These are phyloP conservation scores for Fonsecaea pedrosoi DNA, from an alignment of 2,329 filamentous ascomycete species.

Conservation along the genomic window DNA sequence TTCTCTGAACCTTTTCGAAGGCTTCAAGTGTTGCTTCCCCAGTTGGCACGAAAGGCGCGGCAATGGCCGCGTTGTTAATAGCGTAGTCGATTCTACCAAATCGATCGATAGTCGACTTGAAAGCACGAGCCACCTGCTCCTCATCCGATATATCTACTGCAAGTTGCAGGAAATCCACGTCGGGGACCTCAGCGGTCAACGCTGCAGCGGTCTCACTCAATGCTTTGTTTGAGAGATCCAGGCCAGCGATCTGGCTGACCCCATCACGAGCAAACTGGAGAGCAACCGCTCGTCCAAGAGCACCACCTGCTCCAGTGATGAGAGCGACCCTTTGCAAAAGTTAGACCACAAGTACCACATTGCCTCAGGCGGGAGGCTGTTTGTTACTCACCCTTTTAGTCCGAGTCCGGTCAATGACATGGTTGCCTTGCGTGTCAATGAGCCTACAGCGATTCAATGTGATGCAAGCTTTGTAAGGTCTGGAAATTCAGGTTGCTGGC, in stretches of 20 bases:
- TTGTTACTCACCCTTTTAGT: neutral
- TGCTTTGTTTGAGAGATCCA: slow-evolving; percentile 14
- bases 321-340: slow-evolving; percentile 46
- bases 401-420: slow-evolving; percentile 15
- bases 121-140: slow-evolving; percentile 7
- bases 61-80: slow-evolving; percentile 63
- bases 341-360: neutral
- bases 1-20: slow-evolving; percentile 61
- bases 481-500: neutral
- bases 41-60: slow-evolving; percentile 52
- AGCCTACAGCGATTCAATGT: neutral
- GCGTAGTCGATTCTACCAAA: slow-evolving; percentile 62
- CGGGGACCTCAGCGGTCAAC: slow-evolving; percentile 6
- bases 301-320: slow-evolving; percentile 56
- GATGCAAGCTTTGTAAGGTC: neutral
- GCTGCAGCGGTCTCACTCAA: slow-evolving; percentile 15
- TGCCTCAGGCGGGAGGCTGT: neutral
- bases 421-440: neutral
- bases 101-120: neutral
- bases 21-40: slow-evolving; percentile 55
- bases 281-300: slow-evolving; percentile 56
- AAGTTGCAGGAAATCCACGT: slow-evolving; percentile 20
- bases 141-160: slow-evolving; percentile 16
- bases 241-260: slow-evolving; percentile 15
- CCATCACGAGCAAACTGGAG: slow-evolving; percentile 45